A percentile compares a stretch with the other conserved stretches of the same genome.
Evolutionary conservation across 495 filamentous ascomycete genomes (phyloP).

Genomic region (Xylaria venustula): DNA sequence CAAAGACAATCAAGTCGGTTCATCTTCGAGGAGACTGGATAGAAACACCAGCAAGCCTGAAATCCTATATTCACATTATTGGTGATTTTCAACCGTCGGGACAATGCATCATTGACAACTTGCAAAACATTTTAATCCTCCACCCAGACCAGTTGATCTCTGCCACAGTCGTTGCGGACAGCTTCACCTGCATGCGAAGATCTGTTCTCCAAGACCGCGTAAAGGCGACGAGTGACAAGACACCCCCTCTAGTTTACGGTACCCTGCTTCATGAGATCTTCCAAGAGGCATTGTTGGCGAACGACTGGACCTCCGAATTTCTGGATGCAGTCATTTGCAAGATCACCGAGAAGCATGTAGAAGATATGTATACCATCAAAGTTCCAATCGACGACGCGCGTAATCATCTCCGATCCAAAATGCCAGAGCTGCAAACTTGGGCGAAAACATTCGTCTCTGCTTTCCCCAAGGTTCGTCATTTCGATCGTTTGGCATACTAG

Average conservation of each 20-base stretch:
- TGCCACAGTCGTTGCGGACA: constrained; percentile 88
- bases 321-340: constrained; percentile 61
- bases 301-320: constrained; percentile 72
- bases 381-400: constrained; percentile 68
- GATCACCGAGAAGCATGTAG: constrained; percentile 69
- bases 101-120: constrained; percentile 72
- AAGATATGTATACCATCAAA: constrained; percentile 81
- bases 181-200: constrained; percentile 81
- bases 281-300: constrained; percentile 81
- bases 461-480: constrained; percentile 60
- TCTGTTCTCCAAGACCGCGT: constrained; percentile 92
- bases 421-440: constrained; percentile 76
- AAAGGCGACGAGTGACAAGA: constrained; percentile 78
- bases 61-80: constrained; percentile 79
- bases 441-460: constrained; percentile 73
- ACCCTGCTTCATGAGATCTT: constrained; percentile 92
- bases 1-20: constrained; percentile 62
- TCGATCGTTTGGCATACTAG: neutral
- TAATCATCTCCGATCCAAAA: constrained; percentile 74
- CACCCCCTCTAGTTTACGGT: constrained; percentile 78
- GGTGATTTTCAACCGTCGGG: constrained; percentile 69
- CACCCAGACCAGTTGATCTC: constrained; percentile 96
- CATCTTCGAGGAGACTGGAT: constrained; percentile 81
- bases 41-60: constrained; percentile 69
- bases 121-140: constrained; percentile 80